Percentiles rank a stretch among this genome's conserved stretches.
These are phyloP conservation scores for Stephania yunnanensis DNA, from an alignment of 164 flowering plant species.

Conservation along the genomic window DNA sequence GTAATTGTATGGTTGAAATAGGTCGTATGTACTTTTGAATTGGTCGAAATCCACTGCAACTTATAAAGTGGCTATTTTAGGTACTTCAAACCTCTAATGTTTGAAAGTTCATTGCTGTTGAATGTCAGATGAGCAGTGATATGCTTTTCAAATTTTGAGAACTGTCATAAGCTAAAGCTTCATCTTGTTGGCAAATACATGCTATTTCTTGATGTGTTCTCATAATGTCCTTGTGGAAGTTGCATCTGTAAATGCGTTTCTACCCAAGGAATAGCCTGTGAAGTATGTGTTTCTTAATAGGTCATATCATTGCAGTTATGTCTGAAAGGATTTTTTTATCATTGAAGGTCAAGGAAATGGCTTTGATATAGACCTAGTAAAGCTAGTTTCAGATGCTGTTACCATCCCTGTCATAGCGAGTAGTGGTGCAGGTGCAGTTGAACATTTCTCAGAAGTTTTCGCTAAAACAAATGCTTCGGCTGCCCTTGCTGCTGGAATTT, in stretches of 20 bases:
- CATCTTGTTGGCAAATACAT: background rate
- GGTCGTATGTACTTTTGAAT: too few relatives aligned
- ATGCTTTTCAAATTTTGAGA: background rate
- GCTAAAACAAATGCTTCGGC: constrained; percentile 86
- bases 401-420: constrained; percentile 97
- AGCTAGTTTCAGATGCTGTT: constrained; percentile 87
- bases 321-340: constrained; percentile 9
- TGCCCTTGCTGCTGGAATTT: constrained; percentile 97
- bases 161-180: background rate
- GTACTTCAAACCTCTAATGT: background rate
- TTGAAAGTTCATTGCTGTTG: background rate
- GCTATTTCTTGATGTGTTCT: background rate
- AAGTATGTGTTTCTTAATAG: background rate
- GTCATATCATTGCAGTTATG: background rate
- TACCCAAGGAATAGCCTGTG: too few relatives aligned
- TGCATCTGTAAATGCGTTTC: too few relatives aligned
- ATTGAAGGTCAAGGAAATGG: constrained; percentile 93
- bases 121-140: background rate
- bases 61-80: background rate
- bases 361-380: constrained; percentile 77
- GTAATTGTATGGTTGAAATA: background rate
- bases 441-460: constrained; percentile 93
- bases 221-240: background rate
- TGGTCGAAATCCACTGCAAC: background rate
- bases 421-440: constrained; percentile 86